phyloP scores from a whole-genome alignment of 257 asterid genomes.

The Salvia miltiorrhiza region DNA sequence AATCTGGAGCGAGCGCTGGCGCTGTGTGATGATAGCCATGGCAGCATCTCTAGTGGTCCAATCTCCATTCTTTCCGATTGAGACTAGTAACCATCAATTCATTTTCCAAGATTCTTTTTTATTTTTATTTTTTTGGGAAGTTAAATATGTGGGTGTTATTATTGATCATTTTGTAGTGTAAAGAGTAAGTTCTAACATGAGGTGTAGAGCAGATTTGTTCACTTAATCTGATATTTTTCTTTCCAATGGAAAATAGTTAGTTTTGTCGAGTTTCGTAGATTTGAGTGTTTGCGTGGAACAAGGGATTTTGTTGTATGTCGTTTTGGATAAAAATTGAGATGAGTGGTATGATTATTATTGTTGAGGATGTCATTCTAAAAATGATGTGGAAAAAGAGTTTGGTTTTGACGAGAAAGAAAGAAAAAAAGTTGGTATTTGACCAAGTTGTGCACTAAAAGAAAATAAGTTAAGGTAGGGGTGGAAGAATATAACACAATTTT shows the following conservation, averaged over 20 bases:
- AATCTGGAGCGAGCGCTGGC: constrained; percentile 77
- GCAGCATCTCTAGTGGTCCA: constrained; percentile 71
- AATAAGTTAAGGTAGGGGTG: too few species aligned
- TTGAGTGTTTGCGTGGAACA: too few species aligned
- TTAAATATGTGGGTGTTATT: constrained; percentile 20
- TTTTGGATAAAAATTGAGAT: neutral
- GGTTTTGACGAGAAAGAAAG: neutral
- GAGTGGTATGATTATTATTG: too few species aligned
- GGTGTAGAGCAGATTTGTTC: constrained; percentile 12
- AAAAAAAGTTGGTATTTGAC: neutral
- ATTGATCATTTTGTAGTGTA: constrained; percentile 14
- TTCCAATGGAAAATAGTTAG: neutral
- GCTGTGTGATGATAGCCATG: constrained; percentile 69
- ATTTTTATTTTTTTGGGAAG: neutral
- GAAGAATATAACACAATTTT: too few species aligned
- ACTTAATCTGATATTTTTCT: neutral
- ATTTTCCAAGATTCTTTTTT: neutral
- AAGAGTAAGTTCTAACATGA: constrained; percentile 26
- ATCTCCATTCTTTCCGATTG: constrained; percentile 60
- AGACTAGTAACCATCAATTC: neutral
- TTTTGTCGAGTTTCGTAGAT: neutral
- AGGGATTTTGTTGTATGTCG: neutral
- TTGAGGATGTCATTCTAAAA: neutral
- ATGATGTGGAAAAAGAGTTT: neutral
- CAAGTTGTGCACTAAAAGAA: neutral